Conservation (phyloP, 306 rosid genomes). For the Potentilla sterilis region DNA sequence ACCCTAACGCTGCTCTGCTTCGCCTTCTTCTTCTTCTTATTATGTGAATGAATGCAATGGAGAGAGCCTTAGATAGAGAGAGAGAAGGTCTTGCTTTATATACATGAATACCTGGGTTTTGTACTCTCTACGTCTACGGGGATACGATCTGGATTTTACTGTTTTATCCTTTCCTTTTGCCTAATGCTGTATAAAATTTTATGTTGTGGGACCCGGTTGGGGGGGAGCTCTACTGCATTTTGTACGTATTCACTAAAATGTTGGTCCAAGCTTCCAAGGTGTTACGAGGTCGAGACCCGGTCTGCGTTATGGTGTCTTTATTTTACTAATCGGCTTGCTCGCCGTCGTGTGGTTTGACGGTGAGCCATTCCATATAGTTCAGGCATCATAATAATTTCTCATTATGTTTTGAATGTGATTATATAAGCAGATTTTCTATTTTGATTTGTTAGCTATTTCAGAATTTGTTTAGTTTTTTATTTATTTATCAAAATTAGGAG, state of each 20-base stretch:
- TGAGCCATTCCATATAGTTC: too few species aligned
- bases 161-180: background rate
- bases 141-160: background rate
- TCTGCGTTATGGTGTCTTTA: background rate
- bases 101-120: background rate
- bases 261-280: background rate
- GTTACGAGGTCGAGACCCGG: background rate
- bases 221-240: background rate
- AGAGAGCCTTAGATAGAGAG: background rate
- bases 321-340: background rate
- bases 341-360: too few species aligned
- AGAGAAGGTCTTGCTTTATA: background rate
- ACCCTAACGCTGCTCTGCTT: background rate
- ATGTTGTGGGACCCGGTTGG: too few species aligned
- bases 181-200: background rate
- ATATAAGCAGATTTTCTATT: too few species aligned
- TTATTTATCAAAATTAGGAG: too few species aligned
- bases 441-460: too few species aligned
- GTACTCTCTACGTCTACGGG: background rate
- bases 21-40: background rate
- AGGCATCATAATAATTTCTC: too few species aligned
- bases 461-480: too few species aligned
- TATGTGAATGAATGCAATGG: background rate
- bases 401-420: too few species aligned
- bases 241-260: background rate